Conservation (phyloP, 176 grass and related monocot genomes). For the Puccinellia tenuiflora region DNA sequence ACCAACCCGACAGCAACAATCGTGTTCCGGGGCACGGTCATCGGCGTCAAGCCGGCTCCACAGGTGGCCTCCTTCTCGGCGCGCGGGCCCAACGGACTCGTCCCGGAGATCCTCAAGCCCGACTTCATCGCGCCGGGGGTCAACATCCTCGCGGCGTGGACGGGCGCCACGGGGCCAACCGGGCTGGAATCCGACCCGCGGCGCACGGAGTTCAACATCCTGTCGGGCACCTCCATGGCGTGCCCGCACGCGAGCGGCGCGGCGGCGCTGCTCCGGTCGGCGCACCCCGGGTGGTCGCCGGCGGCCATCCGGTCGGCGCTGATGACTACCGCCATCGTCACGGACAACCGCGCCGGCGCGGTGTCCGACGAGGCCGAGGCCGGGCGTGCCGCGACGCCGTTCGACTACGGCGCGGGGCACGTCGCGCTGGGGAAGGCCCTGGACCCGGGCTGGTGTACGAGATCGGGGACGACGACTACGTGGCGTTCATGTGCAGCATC, state of each 20-base stretch:
- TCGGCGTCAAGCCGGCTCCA: constrained; percentile 87
- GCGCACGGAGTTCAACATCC: constrained; percentile 91
- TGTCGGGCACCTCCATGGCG: constrained; percentile 95
- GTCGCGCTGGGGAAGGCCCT: constrained; percentile 58
- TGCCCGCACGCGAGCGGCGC: constrained; percentile 92
- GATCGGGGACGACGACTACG: constrained; percentile 56
- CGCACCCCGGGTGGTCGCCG: constrained; percentile 75
- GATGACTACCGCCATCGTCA: constrained; percentile 69
- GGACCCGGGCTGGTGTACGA: constrained; percentile 88
- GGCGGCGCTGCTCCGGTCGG: constrained; percentile 78
- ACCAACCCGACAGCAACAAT: constrained; percentile 56
- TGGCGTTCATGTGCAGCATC: constrained; percentile 85
- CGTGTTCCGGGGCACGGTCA: constrained; percentile 61
- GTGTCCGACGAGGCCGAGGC: constrained; percentile 60
- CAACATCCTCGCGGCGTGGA: constrained; percentile 97
- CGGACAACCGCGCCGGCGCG: constrained; percentile 50
- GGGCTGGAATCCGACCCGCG: constrained; percentile 54
- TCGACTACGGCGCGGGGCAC: constrained; percentile 78
- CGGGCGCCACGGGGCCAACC: constrained; percentile 63
- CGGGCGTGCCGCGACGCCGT: constrained; percentile 54
- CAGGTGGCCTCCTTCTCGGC: constrained; percentile 91
- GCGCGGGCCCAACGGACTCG: constrained; percentile 77
- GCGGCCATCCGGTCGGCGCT: constrained; percentile 80
- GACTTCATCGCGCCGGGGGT: constrained; percentile 87
- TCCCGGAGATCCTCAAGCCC: constrained; percentile 84